Evolutionary conservation across 352 stramenopile species (phyloP), one percentile per base, ranked within the genome.

Genomic region (Halophytophthora polymorphica): DNA sequence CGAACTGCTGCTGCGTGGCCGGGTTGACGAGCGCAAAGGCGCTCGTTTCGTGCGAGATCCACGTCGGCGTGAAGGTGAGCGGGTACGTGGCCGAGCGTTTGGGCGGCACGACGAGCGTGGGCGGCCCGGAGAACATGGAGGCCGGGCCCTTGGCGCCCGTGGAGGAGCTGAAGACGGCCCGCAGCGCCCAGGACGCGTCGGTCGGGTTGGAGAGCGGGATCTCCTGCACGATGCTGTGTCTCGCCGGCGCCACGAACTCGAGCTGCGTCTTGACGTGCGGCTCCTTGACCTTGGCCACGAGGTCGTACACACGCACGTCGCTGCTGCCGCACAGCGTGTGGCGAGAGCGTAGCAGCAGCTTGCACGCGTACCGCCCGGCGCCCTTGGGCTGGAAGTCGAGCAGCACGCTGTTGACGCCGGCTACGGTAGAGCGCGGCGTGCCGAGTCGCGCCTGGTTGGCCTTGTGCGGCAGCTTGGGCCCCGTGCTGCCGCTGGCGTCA

Each of bases 151-250:
- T 25, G 59, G 28, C 52, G 2, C 11, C 29, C n/a, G 51, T 59
- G 0, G 17, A 18, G 21, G 12, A 37, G 3, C 7, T 61, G 51
- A 96, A 88, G 21, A 70, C 56, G 6, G 83, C 85, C 8, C 78
- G 76, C 7, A 98, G 75, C 4, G 58, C 82, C 92, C 92, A 98
- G 3, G 68, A 57, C n/a, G 73, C 64, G 19, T 94, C 80, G 0
- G 85, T 91, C 4, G 80, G 87, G 48, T 98, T 98, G 11, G 80
- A 77, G 1, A 98, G 62, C 10, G 92, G 92, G 23, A 98, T 96
- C 28, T 95, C 83, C 50, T 98, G 92, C 0, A 87, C 66, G 38
- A 97, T 95, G 18, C 54, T 90, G 56, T 96, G 86, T 0, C 91
- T 56, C 6, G 92, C 90, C 2, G 90, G 91, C 0, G 86, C 82